Evolutionary conservation across 768 basidiomycete species (phyloP).

Genomic region (Fomitopsis serialis): DNA sequence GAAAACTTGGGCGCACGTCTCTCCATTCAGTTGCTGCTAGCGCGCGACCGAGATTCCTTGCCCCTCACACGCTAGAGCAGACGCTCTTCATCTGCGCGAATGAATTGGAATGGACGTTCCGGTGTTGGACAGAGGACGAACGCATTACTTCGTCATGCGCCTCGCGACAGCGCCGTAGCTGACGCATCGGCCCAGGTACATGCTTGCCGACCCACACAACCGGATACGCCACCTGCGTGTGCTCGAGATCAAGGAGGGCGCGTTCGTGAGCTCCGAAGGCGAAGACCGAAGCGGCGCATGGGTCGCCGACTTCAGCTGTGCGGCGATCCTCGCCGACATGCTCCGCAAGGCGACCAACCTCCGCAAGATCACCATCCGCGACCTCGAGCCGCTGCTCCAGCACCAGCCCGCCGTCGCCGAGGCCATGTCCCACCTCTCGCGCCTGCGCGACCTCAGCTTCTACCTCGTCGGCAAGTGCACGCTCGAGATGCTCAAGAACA

Average conservation of each 20-base stretch:
- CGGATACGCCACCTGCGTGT: slow-evolving; percentile 11
- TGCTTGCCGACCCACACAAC: slow-evolving; percentile 9
- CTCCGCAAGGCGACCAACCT: slow-evolving; percentile 13
- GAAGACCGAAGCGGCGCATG: slow-evolving; percentile 4
- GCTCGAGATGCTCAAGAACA: slow-evolving; percentile 12
- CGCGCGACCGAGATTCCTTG: too few relatives aligned
- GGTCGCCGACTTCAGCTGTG: slow-evolving; percentile 12
- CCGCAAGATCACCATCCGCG: slow-evolving; percentile 13
- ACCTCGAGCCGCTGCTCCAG: slow-evolving; percentile 15
- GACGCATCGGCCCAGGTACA: neutral
- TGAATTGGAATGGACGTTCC: too few relatives aligned
- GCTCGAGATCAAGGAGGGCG: slow-evolving; percentile 12
- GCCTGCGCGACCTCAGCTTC: slow-evolving; percentile 12
- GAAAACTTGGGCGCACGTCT: too few relatives aligned
- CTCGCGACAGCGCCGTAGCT: neutral
- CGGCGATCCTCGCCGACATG: slow-evolving; percentile 11
- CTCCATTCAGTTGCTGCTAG: too few relatives aligned
- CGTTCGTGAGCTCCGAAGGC: slow-evolving; percentile 7
- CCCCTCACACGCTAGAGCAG: too few relatives aligned
- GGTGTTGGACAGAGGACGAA: too few relatives aligned
- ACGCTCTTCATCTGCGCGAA: too few relatives aligned
- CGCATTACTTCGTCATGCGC: too few relatives aligned
- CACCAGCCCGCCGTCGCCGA: slow-evolving; percentile 12
- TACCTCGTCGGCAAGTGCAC: slow-evolving; percentile 15
- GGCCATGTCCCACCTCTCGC: slow-evolving; percentile 9